A percentile compares a stretch with the other conserved stretches of the same genome.
These are phyloP conservation scores for Athelia psychrophila DNA, from an alignment of 1,284 basidiomycete species.

Conservation along the genomic window DNA sequence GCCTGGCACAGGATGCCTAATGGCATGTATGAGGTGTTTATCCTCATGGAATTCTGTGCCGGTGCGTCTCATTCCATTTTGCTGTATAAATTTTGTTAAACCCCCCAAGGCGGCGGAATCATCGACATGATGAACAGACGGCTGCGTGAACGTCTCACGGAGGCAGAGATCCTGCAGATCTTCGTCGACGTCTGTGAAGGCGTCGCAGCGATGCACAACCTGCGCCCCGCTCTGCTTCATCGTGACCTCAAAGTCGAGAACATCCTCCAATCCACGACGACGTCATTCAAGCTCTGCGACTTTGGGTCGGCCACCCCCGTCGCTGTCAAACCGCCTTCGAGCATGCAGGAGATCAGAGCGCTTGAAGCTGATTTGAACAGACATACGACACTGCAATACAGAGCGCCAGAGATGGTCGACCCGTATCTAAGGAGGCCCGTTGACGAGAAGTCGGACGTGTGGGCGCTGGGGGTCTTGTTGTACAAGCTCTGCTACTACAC, in stretches of 20 bases:
- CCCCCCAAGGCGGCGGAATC: constrained; percentile 81
- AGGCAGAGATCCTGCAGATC: constrained; percentile 95
- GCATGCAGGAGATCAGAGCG: constrained; percentile 78
- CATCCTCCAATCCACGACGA: constrained; percentile 78
- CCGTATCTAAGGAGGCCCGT: constrained; percentile 79
- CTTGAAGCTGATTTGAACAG: constrained; percentile 92
- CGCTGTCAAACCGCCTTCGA: constrained; percentile 63
- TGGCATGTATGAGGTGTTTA: constrained; percentile 94
- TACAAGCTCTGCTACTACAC: constrained; percentile 99
- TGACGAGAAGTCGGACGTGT: constrained; percentile 95
- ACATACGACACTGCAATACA: constrained; percentile 93
- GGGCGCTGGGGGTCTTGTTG: constrained; percentile 93
- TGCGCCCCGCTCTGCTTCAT: constrained; percentile 87
- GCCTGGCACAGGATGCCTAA: constrained; percentile 82
- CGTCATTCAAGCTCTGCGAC: constrained; percentile 95
- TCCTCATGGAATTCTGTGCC: constrained; percentile 97
- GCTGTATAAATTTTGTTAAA: background rate
- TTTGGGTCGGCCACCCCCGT: constrained; percentile 93
- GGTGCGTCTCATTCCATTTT: constrained; percentile 31
- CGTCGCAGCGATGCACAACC: constrained; percentile 94
- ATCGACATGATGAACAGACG: constrained; percentile 99
- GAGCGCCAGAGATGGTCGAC: constrained; percentile 99
- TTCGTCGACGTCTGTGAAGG: constrained; percentile 95
- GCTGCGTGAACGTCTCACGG: constrained; percentile 89
- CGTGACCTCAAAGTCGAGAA: constrained; percentile 99